Percentiles rank a stretch among this genome's conserved stretches.
These are phyloP conservation scores for Solioccasus polychromus DNA, from an alignment of 768 basidiomycete genomes.

Conservation along the genomic window DNA sequence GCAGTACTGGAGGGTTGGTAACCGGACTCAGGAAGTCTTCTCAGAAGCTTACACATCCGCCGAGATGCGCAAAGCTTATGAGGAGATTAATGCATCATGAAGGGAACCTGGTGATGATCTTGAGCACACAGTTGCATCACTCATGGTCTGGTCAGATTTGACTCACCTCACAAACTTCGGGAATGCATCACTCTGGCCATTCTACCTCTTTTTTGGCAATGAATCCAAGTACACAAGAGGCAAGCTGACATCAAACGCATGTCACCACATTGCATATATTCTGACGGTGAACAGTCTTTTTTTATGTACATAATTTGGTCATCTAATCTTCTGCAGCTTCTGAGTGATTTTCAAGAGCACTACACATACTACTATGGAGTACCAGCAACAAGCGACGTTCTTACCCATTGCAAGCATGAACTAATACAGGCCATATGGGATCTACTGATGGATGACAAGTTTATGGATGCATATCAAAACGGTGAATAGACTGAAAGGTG, in stretches of 20 bases:
- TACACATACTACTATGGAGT: background rate
- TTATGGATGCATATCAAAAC: constrained; percentile 5
- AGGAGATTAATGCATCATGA: background rate
- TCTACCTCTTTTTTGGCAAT: background rate
- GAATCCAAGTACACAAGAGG: background rate
- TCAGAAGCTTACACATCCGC: background rate
- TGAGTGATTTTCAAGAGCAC: background rate
- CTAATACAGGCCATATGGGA: constrained; percentile 22
- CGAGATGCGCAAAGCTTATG: background rate
- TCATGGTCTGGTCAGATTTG: background rate
- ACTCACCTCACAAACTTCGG: background rate
- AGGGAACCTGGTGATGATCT: background rate
- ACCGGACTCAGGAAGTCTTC: background rate
- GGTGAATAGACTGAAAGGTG: too few relatives aligned
- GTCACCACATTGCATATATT: background rate
- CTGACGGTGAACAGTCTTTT: too few relatives aligned
- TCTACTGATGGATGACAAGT: constrained; percentile 22
- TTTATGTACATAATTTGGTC: too few relatives aligned
- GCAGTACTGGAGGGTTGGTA: too few relatives aligned
- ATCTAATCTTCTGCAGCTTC: background rate
- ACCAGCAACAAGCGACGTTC: background rate
- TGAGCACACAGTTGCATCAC: background rate
- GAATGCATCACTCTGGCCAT: background rate
- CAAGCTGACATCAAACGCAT: background rate
- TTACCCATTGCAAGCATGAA: constrained; percentile 21